A percentile compares a stretch with the other conserved stretches of the same genome.
These are phyloP conservation scores for Evernia prunastri DNA, from an alignment of 495 filamentous ascomycete genomes.

Conservation along the genomic window DNA sequence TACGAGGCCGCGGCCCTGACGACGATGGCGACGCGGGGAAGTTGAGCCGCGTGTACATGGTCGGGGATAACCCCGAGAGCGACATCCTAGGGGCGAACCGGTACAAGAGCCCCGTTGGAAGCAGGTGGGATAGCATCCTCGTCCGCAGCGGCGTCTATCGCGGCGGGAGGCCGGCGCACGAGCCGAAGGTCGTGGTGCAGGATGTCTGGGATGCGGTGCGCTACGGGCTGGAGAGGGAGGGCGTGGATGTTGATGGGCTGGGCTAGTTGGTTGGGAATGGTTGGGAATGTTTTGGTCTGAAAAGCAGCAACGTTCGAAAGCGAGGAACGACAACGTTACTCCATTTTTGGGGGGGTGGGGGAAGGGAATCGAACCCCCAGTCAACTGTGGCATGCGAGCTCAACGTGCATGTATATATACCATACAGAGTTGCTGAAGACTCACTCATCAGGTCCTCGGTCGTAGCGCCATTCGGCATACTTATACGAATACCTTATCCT, in stretches of 20 bases:
- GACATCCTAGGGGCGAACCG: slow-evolving; percentile 88
- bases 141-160: slow-evolving; percentile 78
- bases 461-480: too few species aligned
- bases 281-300: too few species aligned
- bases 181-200: slow-evolving; percentile 54
- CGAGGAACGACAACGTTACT: too few species aligned
- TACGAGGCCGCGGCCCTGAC: too few species aligned
- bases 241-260: not conserved
- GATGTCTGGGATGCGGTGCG: slow-evolving; percentile 63
- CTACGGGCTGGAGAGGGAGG: slow-evolving; percentile 50
- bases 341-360: not conserved
- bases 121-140: slow-evolving; percentile 71
- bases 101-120: slow-evolving; percentile 57
- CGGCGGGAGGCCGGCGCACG: slow-evolving; percentile 49
- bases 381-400: not conserved
- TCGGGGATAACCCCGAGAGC: slow-evolving; percentile 93
- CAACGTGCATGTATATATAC: not conserved
- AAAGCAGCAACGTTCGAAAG: too few species aligned
- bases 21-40: slow-evolving; percentile 7
- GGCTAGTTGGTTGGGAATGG: not conserved
- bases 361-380: not conserved
- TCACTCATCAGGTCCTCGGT: too few species aligned
- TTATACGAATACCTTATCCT: too few species aligned
- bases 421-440: too few species aligned
- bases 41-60: slow-evolving; percentile 77